Percentiles rank a stretch among this genome's conserved stretches.
These are phyloP conservation scores for Umbilicaria muhlenbergii DNA, from an alignment of 495 filamentous ascomycete species.

Conservation along the genomic window DNA sequence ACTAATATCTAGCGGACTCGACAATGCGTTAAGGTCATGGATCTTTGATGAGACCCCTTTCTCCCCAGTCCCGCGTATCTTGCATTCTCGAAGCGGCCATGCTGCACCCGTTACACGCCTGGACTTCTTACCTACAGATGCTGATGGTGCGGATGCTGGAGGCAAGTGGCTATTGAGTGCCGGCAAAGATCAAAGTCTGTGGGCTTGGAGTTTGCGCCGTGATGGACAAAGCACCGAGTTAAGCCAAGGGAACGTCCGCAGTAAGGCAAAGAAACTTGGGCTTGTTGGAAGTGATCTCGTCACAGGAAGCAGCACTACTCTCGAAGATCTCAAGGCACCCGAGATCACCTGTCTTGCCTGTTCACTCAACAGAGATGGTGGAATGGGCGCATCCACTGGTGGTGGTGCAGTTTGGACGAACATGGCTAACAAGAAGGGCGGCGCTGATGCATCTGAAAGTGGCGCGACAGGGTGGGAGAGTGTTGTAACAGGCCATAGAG, in stretches of 20 bases:
- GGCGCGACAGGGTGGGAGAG: slow-evolving; percentile 88
- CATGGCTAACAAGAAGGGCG: slow-evolving; percentile 34
- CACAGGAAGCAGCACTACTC: slow-evolving; percentile 28
- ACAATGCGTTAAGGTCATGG: slow-evolving; percentile 91
- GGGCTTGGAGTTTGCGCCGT: slow-evolving; percentile 87
- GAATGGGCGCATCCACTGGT: slow-evolving; percentile 63
- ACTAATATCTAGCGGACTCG: slow-evolving; percentile 73
- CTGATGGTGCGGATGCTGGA: slow-evolving; percentile 71
- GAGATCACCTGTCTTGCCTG: slow-evolving; percentile 81
- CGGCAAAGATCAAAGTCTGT: slow-evolving; percentile 73
- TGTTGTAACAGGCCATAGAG: slow-evolving; percentile 82
- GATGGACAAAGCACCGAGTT: slow-evolving; percentile 90
- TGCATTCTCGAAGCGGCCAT: slow-evolving; percentile 77
- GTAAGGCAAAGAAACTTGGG: slow-evolving; percentile 71
- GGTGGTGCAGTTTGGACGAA: slow-evolving; percentile 65
- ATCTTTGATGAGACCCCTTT: slow-evolving; percentile 83
- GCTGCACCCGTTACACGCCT: slow-evolving; percentile 68
- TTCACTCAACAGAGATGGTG: slow-evolving; percentile 83
- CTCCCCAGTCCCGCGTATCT: slow-evolving; percentile 63
- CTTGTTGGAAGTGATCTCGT: slow-evolving; percentile 31
- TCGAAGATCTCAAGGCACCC: slow-evolving; percentile 73
- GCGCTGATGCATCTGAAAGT: slow-evolving; percentile 36
- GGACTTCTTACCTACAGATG: slow-evolving; percentile 66
- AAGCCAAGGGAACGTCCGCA: slow-evolving; percentile 70
- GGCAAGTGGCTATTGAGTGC: slow-evolving; percentile 93